These are phyloP conservation scores for Leucosporidium yakuticum DNA, from an alignment of 768 basidiomycete species.

Conservation along the genomic window DNA sequence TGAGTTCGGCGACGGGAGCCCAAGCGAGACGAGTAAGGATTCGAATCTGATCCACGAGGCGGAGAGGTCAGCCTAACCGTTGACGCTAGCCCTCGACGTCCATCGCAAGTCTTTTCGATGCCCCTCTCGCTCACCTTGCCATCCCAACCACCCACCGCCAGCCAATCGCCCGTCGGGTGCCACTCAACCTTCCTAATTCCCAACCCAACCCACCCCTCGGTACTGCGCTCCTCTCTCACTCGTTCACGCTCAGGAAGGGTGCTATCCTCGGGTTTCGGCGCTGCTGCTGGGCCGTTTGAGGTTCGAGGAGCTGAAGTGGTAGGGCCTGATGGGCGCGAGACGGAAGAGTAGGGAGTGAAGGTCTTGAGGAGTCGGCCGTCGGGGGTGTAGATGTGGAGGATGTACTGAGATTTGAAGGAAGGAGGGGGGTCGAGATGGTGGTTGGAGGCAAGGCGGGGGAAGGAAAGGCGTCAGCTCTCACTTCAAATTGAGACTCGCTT, in stretches of 20 bases:
- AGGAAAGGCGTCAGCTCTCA: not conserved
- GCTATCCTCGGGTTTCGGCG: not conserved
- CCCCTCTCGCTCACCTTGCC: slow-evolving; percentile 16
- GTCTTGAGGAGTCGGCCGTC: slow-evolving; percentile 40
- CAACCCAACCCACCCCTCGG: slow-evolving; percentile 26
- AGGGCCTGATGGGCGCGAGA: slow-evolving; percentile 29
- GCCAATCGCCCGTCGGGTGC: slow-evolving; percentile 25
- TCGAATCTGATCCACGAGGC: slow-evolving; percentile 1
- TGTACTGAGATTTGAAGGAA: slow-evolving; percentile 28
- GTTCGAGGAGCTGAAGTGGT: not conserved
- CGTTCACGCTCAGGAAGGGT: not conserved
- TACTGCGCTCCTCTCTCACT: slow-evolving; percentile 5
- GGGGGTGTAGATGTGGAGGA: slow-evolving; percentile 42
- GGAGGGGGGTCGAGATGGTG: not conserved
- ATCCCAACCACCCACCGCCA: slow-evolving; percentile 37
- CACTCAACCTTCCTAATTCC: slow-evolving; percentile 36
- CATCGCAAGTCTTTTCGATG: too few species aligned
- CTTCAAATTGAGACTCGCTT: slow-evolving; percentile 1
- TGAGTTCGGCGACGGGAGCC: slow-evolving; percentile 5
- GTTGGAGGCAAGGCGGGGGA: not conserved
- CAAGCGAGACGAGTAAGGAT: slow-evolving; percentile 8
- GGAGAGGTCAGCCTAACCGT: too few species aligned
- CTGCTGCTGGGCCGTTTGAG: not conserved
- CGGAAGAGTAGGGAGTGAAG: slow-evolving; percentile 34
- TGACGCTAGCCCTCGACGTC: too few species aligned